Evolutionary conservation across 2,329 filamentous ascomycete genomes (phyloP).

Genomic region (Diaporthe nobilis): DNA sequence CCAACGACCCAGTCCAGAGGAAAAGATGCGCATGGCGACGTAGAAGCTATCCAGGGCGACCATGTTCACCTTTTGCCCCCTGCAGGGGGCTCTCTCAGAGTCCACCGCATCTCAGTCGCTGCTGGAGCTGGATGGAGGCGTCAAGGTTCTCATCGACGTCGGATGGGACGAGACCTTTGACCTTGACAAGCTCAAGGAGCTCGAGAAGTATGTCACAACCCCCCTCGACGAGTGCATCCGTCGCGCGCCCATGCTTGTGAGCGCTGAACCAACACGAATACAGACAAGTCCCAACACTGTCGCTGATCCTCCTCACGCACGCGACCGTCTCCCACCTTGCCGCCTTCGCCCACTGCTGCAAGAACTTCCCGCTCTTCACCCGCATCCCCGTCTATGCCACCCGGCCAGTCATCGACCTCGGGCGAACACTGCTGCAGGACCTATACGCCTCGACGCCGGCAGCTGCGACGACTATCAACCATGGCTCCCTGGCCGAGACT

Average conservation of each 20-base stretch:
- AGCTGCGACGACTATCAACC: conserved; percentile 87
- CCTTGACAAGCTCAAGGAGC: conserved; percentile 82
- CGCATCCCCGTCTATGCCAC: conserved; percentile 97
- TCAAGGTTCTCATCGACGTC: conserved; percentile 94
- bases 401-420: conserved; percentile 91
- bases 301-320: conserved; percentile 94
- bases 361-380: conserved; percentile 91
- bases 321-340: conserved; percentile 92
- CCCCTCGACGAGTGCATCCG: neutral
- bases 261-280: conserved; percentile 38
- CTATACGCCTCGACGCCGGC: conserved; percentile 90
- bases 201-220: conserved; percentile 80
- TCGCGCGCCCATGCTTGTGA: neutral
- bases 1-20: neutral
- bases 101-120: conserved; percentile 94
- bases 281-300: conserved; percentile 92
- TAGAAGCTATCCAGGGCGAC: conserved; percentile 46
- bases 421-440: conserved; percentile 90
- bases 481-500: conserved; percentile 77
- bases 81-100: conserved; percentile 91
- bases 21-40: conserved; percentile 34
- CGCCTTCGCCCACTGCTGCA: conserved; percentile 96
- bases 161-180: conserved; percentile 97
- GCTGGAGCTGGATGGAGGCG: conserved; percentile 93
- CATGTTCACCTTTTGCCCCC: conserved; percentile 97